Evolutionary conservation across 2,329 filamentous ascomycete species (phyloP), one percentile per base, ranked within the genome.

Genomic region (Triangularia setosa): DNA sequence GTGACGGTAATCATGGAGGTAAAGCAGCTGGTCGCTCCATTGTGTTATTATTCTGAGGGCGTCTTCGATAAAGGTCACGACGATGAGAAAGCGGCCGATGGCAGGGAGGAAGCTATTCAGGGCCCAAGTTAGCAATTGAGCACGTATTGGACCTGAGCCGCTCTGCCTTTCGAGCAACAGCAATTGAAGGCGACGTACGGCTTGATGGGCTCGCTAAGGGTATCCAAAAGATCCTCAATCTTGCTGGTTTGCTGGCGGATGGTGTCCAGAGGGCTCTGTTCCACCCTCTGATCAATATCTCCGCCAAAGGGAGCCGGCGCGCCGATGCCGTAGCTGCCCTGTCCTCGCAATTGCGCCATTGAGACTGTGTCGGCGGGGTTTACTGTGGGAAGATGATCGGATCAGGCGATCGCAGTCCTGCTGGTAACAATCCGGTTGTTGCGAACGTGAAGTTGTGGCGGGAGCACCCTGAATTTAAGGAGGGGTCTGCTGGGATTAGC

Each of bases 51-150:
- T 99, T 76, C 95, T 88, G 68, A 99, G 83, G 58, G 93, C 92
- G 82, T 99, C 95, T 79, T 99, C 95, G 72, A 99, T 84, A 81
- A 99, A 99, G 67, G 95, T 99, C 61, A 98, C 95, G 63, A 99
- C 95, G 72, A 99, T 99, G 71, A 99, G 80, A 79, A 98, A 98
- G 71, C 95, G 92, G 70, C 95, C 95, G 81, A 99, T 94, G 69
- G 92, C 92, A 65, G 95, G 95, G 54, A 99, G 85, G 76, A 96
- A 96, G 68, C 93, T 97, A 75, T 73, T 70, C 35, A 18, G 16
- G 9, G 4, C 16, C 11, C 44, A 58, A 48, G 75, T 74, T 62
- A 75, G 72, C 67, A 61, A 48, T 21, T 4, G 24, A 9, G 30
- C 35, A 27, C 8, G 8, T 16, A 14, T 40, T 23, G 6, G 6